These are phyloP conservation scores for Alternaria dauci DNA, from an alignment of 2,329 filamentous ascomycete species.

Conservation along the genomic window DNA sequence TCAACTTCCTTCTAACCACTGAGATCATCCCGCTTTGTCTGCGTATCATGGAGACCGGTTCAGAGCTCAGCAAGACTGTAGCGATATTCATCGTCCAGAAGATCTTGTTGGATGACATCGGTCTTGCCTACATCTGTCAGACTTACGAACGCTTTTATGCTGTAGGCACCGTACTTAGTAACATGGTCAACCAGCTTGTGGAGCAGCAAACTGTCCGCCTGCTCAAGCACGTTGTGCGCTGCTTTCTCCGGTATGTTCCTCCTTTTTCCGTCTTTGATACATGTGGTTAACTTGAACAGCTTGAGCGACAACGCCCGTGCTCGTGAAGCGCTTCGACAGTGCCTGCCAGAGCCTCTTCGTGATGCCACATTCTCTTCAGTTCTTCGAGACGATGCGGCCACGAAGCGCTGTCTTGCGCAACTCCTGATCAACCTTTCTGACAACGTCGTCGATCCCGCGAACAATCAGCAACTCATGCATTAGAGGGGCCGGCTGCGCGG, in stretches of 20 bases:
- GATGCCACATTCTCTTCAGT: slow-evolving; percentile 98
- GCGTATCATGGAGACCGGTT: slow-evolving; percentile 98
- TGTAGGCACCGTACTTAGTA: slow-evolving; percentile 94
- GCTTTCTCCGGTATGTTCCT: slow-evolving; percentile 82
- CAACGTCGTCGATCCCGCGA: slow-evolving; percentile 69
- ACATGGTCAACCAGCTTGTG: slow-evolving; percentile 97
- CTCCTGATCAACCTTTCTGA: slow-evolving; percentile 96
- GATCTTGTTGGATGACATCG: slow-evolving; percentile 95
- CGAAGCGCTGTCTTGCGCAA: slow-evolving; percentile 96
- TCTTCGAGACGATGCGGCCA: slow-evolving; percentile 94
- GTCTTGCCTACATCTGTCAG: slow-evolving; percentile 96
- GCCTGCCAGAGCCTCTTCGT: slow-evolving; percentile 95
- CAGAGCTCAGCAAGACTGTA: slow-evolving; percentile 97
- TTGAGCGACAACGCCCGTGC: slow-evolving; percentile 96
- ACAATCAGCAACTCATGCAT: slow-evolving; percentile 50
- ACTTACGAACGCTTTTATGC: slow-evolving; percentile 99
- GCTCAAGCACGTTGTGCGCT: slow-evolving; percentile 96
- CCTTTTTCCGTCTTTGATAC: neutral
- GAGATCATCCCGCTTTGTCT: slow-evolving; percentile 98
- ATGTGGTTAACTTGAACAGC: slow-evolving; percentile 58
- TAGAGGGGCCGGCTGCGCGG: slow-evolving; percentile 16
- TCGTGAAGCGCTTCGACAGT: slow-evolving; percentile 92
- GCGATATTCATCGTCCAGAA: slow-evolving; percentile 99
- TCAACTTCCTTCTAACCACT: slow-evolving; percentile 97
- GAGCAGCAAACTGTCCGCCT: slow-evolving; percentile 96